These are phyloP conservation scores for Colletotrichum tofieldiae DNA, from an alignment of 2,329 filamentous ascomycete species.

Conservation along the genomic window DNA sequence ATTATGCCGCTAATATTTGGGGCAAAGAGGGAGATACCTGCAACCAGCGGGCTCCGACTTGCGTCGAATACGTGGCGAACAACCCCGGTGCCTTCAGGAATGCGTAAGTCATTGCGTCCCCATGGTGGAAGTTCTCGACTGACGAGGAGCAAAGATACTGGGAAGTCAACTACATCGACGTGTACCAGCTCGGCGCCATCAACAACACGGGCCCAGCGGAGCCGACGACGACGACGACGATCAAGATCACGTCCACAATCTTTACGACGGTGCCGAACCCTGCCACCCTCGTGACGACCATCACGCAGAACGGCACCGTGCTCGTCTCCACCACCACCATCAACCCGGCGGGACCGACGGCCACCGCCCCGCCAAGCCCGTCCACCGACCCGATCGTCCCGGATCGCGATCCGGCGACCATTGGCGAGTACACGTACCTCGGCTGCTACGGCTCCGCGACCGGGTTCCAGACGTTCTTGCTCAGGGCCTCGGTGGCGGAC, in stretches of 20 bases:
- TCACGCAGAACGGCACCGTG: conserved; percentile 26
- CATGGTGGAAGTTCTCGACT: background rate
- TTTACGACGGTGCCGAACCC: conserved; percentile 47
- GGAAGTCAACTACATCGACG: conserved; percentile 71
- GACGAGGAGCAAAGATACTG: conserved; percentile 54
- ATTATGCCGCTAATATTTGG: conserved; percentile 74
- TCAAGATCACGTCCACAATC: conserved; percentile 47
- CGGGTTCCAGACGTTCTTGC: conserved; percentile 55
- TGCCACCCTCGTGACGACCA: conserved; percentile 30
- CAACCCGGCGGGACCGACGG: conserved; percentile 12
- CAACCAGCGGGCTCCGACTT: conserved; percentile 59
- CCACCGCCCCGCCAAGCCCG: conserved; percentile 29
- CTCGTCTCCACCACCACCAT: conserved; percentile 23
- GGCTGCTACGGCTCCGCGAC: conserved; percentile 60
- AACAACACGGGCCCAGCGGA: conserved; percentile 34
- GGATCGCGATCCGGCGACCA: conserved; percentile 51
- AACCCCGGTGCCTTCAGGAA: conserved; percentile 61
- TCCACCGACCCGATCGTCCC: conserved; percentile 41
- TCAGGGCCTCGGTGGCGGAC: conserved; percentile 47
- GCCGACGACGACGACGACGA: conserved; percentile 49
- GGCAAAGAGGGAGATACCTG: conserved; percentile 55
- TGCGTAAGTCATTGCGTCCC: conserved; percentile 47
- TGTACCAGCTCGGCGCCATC: conserved; percentile 53
- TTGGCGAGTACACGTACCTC: conserved; percentile 54
- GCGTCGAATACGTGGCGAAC: conserved; percentile 62